A percentile compares a stretch with the other conserved stretches of the same genome.
phyloP scores from a whole-genome alignment of 805 yeast species.

The Myxozyma neotropica region DNA sequence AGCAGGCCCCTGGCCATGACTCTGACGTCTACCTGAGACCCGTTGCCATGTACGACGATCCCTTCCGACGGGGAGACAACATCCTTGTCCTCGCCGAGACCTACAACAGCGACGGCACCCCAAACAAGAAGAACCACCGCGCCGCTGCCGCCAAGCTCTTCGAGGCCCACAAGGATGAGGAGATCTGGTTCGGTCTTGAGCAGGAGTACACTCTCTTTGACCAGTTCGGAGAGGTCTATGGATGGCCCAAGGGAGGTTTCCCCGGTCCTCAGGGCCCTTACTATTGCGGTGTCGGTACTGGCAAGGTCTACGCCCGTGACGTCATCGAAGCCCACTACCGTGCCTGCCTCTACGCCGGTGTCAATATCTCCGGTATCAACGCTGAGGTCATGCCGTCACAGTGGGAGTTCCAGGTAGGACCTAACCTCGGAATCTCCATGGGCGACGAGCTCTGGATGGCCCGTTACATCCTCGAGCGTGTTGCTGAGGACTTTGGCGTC shows the following conservation, averaged over 20 bases:
- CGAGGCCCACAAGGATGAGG: conserved; percentile 83
- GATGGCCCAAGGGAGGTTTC: conserved; percentile 99
- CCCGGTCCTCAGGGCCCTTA: conserved; percentile 99
- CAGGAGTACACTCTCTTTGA: conserved; percentile 98
- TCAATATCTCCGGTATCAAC: conserved; percentile 91
- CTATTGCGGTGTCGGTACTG: conserved; percentile 99
- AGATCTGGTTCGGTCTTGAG: conserved; percentile 97
- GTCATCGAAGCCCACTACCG: conserved; percentile 98
- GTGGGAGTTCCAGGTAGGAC: conserved; percentile 99
- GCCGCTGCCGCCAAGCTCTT: conserved; percentile 93
- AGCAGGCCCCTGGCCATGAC: conserved; percentile 97
- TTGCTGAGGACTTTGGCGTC: conserved; percentile 98
- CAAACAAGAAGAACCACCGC: conserved; percentile 98
- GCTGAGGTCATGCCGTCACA: conserved; percentile 99
- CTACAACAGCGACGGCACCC: conserved; percentile 98
- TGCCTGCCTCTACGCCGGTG: conserved; percentile 93
- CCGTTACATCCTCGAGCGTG: conserved; percentile 87
- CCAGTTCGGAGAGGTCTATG: conserved; percentile 84
- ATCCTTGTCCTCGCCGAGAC: conserved; percentile 92
- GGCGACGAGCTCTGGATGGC: conserved; percentile 98
- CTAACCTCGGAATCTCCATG: conserved; percentile 92
- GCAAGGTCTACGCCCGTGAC: conserved; percentile 97
- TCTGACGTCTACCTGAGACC: conserved; percentile 95
- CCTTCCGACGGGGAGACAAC: conserved; percentile 98
- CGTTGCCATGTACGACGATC: conserved; percentile 92